phyloP scores from a whole-genome alignment of 306 rosid species.

The Quercus berberidifolia region DNA sequence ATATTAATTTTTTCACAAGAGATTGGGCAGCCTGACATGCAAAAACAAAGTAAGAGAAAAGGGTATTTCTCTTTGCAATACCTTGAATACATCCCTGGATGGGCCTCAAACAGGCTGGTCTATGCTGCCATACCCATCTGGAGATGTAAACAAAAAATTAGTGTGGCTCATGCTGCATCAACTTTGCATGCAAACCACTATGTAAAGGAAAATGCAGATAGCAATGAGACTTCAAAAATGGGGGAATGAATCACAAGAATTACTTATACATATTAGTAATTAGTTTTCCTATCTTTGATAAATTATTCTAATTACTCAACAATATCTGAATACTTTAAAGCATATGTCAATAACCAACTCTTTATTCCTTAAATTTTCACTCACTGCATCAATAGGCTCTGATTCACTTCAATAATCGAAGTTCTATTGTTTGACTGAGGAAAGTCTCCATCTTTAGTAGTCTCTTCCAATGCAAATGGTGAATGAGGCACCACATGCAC shows the following conservation, averaged over 20 bases:
- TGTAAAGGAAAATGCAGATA: neutral
- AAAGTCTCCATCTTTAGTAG: constrained; percentile 38
- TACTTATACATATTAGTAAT: neutral
- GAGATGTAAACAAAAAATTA: constrained; percentile 25
- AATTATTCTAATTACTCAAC: neutral
- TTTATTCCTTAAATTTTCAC: constrained; percentile 28
- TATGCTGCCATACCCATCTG: constrained; percentile 80
- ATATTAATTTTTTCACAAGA: neutral
- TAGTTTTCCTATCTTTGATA: neutral
- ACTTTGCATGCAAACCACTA: neutral
- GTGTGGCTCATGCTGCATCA: neutral
- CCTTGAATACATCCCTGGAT: constrained; percentile 65
- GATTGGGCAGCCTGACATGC: constrained; percentile 10
- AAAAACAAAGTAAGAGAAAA: constrained; percentile 10
- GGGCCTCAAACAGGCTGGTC: constrained; percentile 80
- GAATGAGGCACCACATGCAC: constrained; percentile 61
- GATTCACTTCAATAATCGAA: constrained; percentile 46
- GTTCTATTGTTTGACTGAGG: constrained; percentile 34
- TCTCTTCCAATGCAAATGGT: constrained; percentile 50
- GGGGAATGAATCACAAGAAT: neutral
- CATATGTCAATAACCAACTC: neutral
- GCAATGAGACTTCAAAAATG: neutral
- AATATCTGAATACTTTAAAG: neutral
- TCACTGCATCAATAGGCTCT: constrained; percentile 70
- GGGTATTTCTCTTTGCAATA: constrained; percentile 22